phyloP scores from a whole-genome alignment of 139 green algal genomes.

The Chlamydomonas sphaeroides region DNA sequence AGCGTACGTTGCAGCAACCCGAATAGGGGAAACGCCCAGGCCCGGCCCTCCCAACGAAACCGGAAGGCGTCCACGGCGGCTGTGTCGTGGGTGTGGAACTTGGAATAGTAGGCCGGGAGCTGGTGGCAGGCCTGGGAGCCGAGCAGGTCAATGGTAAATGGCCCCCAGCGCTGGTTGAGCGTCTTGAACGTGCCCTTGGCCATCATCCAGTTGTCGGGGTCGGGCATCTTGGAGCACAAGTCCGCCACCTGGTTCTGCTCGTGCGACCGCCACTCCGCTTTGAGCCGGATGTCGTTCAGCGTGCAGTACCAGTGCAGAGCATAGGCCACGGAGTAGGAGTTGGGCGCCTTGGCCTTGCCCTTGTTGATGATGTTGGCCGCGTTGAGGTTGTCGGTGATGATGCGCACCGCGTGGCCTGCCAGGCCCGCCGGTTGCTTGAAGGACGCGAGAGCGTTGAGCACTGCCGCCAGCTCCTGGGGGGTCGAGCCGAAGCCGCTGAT shows the following conservation, averaged over 20 bases:
- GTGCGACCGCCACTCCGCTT: background rate
- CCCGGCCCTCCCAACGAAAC: background rate
- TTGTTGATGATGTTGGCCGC: constrained; percentile 7
- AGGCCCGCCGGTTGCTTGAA: background rate
- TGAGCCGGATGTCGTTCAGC: background rate
- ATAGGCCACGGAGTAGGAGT: background rate
- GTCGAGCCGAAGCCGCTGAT: background rate
- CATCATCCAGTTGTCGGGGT: background rate
- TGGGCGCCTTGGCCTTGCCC: background rate
- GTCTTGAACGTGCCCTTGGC: background rate
- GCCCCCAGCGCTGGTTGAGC: background rate
- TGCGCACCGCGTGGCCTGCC: background rate
- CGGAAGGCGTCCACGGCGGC: constrained; percentile 11
- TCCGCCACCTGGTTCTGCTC: constrained; percentile 8
- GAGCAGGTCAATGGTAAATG: constrained; percentile 13
- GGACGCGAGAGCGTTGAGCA: background rate
- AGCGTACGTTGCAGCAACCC: background rate
- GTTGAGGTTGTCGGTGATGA: constrained; percentile 22
- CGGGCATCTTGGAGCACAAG: background rate
- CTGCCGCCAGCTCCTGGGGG: constrained; percentile 4
- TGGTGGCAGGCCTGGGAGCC: background rate
- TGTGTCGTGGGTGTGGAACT: background rate
- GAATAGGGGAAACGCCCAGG: constrained; percentile 4
- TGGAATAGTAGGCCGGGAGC: constrained; percentile 7
- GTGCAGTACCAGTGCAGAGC: constrained; percentile 3